These are phyloP conservation scores for Wickerhamomyces rabaulensis DNA, from an alignment of 805 yeast species.

Conservation along the genomic window DNA sequence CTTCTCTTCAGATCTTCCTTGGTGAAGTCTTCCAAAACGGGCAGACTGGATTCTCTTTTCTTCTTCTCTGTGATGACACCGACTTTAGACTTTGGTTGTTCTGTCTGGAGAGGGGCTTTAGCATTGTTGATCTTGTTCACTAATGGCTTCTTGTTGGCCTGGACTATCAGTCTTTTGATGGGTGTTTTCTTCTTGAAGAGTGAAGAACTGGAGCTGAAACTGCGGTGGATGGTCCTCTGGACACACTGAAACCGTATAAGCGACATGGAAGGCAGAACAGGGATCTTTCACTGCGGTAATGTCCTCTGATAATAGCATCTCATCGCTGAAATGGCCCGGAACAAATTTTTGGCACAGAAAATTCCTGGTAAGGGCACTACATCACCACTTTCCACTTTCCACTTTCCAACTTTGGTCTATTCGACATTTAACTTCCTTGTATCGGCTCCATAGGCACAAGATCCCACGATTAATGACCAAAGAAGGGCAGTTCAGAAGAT, in stretches of 20 bases:
- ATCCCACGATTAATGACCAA: too few relatives aligned
- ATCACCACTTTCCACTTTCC: not conserved
- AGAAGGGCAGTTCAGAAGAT: too few relatives aligned
- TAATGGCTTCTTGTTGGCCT: not conserved
- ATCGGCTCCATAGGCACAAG: too few relatives aligned
- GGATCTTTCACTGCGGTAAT: too few relatives aligned
- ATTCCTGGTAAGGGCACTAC: not conserved
- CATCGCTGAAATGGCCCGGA: not conserved
- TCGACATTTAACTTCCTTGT: too few relatives aligned
- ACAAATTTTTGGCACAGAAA: too few relatives aligned
- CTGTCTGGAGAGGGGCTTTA: not conserved
- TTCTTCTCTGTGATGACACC: slow-evolving; percentile 2
- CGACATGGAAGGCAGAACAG: too few relatives aligned
- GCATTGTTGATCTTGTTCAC: not conserved
- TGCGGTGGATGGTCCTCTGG: not conserved
- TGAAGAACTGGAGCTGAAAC: not conserved
- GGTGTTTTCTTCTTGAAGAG: slow-evolving; percentile 9
- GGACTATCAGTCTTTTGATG: slow-evolving; percentile 15
- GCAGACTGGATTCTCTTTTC: slow-evolving; percentile 11
- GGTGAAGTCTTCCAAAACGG: slow-evolving; percentile 21
- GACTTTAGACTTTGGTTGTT: not conserved
- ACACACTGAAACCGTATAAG: not conserved
- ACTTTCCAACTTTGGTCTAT: too few relatives aligned
- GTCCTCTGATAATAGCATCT: too few relatives aligned
- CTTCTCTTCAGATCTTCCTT: slow-evolving; percentile 29